phyloP scores from a whole-genome alignment of 2,329 filamentous ascomycete species.

The Neofusicoccum laricinum region DNA sequence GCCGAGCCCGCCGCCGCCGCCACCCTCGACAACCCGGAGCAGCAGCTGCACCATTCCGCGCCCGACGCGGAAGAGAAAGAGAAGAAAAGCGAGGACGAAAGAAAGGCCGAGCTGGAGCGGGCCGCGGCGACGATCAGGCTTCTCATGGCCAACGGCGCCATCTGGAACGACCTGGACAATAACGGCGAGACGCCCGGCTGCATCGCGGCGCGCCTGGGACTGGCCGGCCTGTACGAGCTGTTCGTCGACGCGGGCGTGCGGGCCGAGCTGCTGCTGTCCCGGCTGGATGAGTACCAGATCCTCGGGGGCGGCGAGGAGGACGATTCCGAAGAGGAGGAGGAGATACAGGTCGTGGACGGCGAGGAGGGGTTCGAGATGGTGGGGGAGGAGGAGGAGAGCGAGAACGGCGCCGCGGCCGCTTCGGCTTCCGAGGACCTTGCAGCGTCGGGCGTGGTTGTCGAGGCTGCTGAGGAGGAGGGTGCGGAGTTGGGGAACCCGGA shows the following conservation, averaged over 20 bases:
- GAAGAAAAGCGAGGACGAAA: slow-evolving; percentile 25
- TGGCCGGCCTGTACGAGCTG: slow-evolving; percentile 70
- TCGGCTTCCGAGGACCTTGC: slow-evolving; percentile 1
- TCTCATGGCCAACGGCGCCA: slow-evolving; percentile 82
- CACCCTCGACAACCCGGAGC: too few species aligned
- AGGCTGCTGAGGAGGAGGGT: slow-evolving; percentile 25
- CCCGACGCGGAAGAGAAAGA: too few species aligned
- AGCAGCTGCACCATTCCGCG: too few species aligned
- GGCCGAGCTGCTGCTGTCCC: slow-evolving; percentile 79
- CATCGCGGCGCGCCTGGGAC: slow-evolving; percentile 67
- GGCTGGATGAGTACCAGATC: slow-evolving; percentile 78
- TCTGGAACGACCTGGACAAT: slow-evolving; percentile 93
- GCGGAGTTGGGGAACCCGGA: slow-evolving; percentile 42
- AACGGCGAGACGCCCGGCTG: slow-evolving; percentile 91
- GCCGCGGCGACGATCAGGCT: slow-evolving; percentile 67
- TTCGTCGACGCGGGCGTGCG: slow-evolving; percentile 88
- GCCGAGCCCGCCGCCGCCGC: slow-evolving; percentile 19
- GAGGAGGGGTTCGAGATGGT: slow-evolving; percentile 23
- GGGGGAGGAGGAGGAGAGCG: slow-evolving; percentile 23
- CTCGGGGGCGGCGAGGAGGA: slow-evolving; percentile 59
- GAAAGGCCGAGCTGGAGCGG: slow-evolving; percentile 46
- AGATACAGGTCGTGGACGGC: slow-evolving; percentile 42
- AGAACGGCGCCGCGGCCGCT: slow-evolving; percentile 24
- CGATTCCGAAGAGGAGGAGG: slow-evolving; percentile 47
- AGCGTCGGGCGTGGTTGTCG: slow-evolving; percentile 16